Percentiles rank a stretch among this genome's conserved stretches.
Conservation (phyloP, 108 stramenopile species). For the Licmophora abbreviata region DNA sequence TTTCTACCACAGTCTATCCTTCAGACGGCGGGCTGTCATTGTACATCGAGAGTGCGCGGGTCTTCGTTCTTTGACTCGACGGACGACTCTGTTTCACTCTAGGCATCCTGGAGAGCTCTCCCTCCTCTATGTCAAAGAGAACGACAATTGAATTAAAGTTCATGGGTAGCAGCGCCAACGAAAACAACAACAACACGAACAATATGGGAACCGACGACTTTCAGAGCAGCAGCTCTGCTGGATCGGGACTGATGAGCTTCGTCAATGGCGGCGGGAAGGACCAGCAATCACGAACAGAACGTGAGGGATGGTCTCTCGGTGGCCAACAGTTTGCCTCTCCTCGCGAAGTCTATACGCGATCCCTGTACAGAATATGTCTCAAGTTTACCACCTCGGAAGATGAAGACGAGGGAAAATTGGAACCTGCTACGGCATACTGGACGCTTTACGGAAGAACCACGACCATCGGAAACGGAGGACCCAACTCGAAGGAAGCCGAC, state of each 20-base stretch:
- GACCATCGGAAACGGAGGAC: constrained; percentile 82
- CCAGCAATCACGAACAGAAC: constrained; percentile 17
- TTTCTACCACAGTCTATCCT: too few relatives aligned
- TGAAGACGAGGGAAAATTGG: constrained; percentile 88
- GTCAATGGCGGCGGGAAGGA: constrained; percentile 15
- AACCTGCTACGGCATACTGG: constrained; percentile 86
- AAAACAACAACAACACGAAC: too few relatives aligned
- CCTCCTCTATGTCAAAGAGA: too few relatives aligned
- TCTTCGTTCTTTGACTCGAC: too few relatives aligned
- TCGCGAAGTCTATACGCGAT: constrained; percentile 79
- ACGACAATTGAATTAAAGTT: too few relatives aligned
- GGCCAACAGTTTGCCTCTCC: constrained; percentile 73
- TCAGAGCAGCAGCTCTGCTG: too few relatives aligned
- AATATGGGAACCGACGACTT: too few relatives aligned
- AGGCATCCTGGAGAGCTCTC: too few relatives aligned
- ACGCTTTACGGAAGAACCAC: constrained; percentile 71
- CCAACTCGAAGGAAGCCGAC: constrained; percentile 63
- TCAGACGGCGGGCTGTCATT: too few relatives aligned
- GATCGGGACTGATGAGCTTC: constrained; percentile 15
- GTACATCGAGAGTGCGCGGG: too few relatives aligned
- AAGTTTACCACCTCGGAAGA: constrained; percentile 91
- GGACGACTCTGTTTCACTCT: too few relatives aligned
- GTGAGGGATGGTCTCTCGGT: constrained; percentile 59
- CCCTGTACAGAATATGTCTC: constrained; percentile 72
- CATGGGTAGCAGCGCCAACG: constrained; percentile 8